Percentiles rank a stretch among this genome's conserved stretches.
Evolutionary conservation across 495 filamentous ascomycete species (phyloP).

Genomic region (Penicillium subrubescens): DNA sequence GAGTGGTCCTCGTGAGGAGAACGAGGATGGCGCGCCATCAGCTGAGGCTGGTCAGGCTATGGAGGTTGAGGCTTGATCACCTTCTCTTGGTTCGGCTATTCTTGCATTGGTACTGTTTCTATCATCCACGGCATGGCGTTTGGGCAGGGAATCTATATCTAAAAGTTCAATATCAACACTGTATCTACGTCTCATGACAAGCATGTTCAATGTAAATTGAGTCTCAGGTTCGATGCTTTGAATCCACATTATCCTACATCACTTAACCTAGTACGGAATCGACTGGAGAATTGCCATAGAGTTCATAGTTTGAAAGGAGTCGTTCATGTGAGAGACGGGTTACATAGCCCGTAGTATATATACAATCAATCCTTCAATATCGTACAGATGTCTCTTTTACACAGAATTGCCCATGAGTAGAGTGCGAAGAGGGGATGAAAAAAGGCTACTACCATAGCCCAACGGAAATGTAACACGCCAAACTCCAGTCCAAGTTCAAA

Average conservation of each 20-base stretch:
- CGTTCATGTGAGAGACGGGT: not conserved
- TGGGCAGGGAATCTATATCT: conserved; percentile 26
- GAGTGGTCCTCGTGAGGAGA: conserved; percentile 22
- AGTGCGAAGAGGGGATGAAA: conserved; percentile 21
- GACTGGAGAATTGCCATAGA: not conserved
- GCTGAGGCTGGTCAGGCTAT: conserved; percentile 23
- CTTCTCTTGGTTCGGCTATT: conserved; percentile 16
- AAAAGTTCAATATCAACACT: conserved; percentile 26
- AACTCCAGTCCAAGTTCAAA: conserved; percentile 20
- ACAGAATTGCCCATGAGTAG: not conserved
- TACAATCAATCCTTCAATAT: conserved; percentile 14
- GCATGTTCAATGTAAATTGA: not conserved
- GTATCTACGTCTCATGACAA: not conserved
- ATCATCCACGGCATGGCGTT: conserved; percentile 39
- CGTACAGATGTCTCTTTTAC: conserved; percentile 16
- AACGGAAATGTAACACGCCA: conserved; percentile 11
- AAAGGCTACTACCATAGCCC: not conserved
- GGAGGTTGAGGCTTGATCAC: conserved; percentile 29
- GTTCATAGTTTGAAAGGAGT: no score
- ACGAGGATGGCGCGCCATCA: conserved; percentile 20
- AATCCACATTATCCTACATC: not conserved
- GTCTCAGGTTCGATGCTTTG: not conserved
- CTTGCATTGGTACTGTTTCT: conserved; percentile 19
- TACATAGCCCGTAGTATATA: conserved; percentile 10
- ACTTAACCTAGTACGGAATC: not conserved